These are phyloP conservation scores for Coelastrella sp. DNA, from an alignment of 139 green algal species.

Conservation along the genomic window DNA sequence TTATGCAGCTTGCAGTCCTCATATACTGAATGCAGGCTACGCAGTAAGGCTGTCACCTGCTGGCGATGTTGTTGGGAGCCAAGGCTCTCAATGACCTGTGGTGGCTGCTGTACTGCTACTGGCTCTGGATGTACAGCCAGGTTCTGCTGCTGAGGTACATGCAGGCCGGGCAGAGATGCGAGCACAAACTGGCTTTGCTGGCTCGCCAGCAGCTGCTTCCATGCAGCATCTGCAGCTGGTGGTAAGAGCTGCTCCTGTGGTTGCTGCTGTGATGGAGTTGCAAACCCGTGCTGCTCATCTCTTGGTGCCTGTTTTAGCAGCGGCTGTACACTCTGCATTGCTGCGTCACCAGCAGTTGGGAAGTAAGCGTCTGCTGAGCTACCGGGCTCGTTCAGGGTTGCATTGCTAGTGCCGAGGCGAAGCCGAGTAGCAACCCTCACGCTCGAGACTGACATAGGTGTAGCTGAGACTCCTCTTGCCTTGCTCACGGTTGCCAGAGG, in stretches of 20 bases:
- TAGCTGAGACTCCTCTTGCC: not conserved
- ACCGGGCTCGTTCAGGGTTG: not conserved
- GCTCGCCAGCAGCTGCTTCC: constrained; percentile 35
- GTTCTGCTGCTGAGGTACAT: not conserved
- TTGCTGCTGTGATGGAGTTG: not conserved
- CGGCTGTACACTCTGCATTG: no score
- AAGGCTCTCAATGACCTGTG: not conserved
- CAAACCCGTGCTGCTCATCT: not conserved
- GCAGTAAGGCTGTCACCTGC: constrained; percentile 52
- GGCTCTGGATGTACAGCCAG: not conserved
- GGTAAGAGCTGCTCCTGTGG: constrained; percentile 17
- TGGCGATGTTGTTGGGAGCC: not conserved
- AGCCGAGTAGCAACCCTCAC: not conserved
- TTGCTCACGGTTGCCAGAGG: not conserved
- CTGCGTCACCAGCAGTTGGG: no score
- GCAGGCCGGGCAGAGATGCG: not conserved
- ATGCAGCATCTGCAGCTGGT: constrained; percentile 1
- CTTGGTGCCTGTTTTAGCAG: not conserved
- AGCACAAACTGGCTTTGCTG: constrained; percentile 3
- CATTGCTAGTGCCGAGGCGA: not conserved
- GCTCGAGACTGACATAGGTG: constrained; percentile 3
- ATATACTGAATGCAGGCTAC: constrained; percentile 78
- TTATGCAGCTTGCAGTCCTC: constrained; percentile 80
- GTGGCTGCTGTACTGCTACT: constrained; percentile 17
- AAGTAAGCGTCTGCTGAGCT: not conserved